Base-by-base conservation (phyloP, 2,329 filamentous ascomycete species). In the Microdochium bolleyi region DNA sequence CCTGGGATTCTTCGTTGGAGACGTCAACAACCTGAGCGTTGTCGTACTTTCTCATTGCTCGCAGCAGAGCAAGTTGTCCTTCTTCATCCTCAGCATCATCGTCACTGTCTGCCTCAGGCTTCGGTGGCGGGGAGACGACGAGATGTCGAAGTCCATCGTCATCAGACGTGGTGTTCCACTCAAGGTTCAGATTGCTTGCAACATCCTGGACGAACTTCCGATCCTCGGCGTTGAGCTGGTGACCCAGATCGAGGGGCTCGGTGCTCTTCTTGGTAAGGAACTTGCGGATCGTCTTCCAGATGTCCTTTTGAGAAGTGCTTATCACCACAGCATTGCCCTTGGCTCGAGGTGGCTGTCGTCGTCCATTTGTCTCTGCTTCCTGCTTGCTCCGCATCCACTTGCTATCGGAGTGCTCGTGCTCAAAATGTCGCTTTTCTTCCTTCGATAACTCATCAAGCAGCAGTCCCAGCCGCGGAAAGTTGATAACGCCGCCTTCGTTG, bases 401-500 rank as follows among this genome's bases (percentile, higher is more conserved):
- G 50, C 90, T 86, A 70, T 97, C 91, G 7, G 89, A 80, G 58
- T 91, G 85, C 63, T 97, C 95, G 41, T 85, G 79, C 70, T 99
- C 92, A 62, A 99, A 99, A 63, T 94, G 89, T n/a, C 88, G 82
- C 64, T 88, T 87, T 69, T 99, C 94, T 53, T 95, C 89, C 64
- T 92, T 87, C 52, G 88, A 87, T 53, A 99, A 76, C 66, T 95
- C 89, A 30, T 91, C 83, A 48, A 99, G 75, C 48, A 99, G 79
- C 49, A 88, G 73, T 51, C 83, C 82, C 55, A 99, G 74, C 53
- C 94, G 83, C 57, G 86, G 73, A 65, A 99, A 75, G 65, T 97
- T 95, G 70, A 99, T 96, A 49, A 88, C 85, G 63, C 94, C 95
- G 52, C 88, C 84, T 67, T 99, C 91, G 70, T 99, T 99, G 71